These are phyloP conservation scores for Domatiomyces globalis DNA, from an alignment of 2,329 filamentous ascomycete genomes.

Conservation along the genomic window DNA sequence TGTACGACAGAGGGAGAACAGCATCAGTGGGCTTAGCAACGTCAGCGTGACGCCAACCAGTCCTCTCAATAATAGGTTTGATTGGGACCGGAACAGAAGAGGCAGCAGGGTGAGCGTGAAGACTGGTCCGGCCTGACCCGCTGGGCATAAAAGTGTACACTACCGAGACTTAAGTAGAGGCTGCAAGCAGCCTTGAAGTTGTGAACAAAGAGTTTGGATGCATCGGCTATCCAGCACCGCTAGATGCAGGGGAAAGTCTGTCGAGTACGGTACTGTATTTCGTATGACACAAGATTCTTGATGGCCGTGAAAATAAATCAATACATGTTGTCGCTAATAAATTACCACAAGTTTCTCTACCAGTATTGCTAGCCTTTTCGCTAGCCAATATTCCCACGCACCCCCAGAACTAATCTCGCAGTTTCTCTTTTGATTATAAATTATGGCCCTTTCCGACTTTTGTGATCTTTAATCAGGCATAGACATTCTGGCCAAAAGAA, in stretches of 20 bases:
- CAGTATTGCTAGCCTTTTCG: too few species aligned
- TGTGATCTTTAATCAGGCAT: not conserved
- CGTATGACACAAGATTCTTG: too few species aligned
- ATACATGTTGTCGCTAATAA: too few species aligned
- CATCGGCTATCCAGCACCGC: too few species aligned
- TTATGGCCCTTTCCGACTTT: not conserved
- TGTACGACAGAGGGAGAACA: conserved; percentile 12
- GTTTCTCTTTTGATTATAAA: too few species aligned
- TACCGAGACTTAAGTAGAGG: not conserved
- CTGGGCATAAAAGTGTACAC: not conserved
- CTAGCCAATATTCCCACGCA: too few species aligned
- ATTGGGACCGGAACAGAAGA: not conserved
- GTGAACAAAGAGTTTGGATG: too few species aligned
- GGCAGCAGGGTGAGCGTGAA: not conserved
- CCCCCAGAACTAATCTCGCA: too few species aligned
- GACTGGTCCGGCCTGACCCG: not conserved
- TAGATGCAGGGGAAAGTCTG: too few species aligned
- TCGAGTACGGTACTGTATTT: too few species aligned
- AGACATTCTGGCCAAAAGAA: not conserved
- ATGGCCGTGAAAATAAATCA: too few species aligned
- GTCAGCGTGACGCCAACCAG: conserved; percentile 10
- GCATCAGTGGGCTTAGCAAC: conserved; percentile 12
- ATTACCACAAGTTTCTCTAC: too few species aligned
- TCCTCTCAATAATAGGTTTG: not conserved
- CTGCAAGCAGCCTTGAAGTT: not conserved